Conservation (phyloP, 441 rosid species). For the Adansonia gregorii region DNA sequence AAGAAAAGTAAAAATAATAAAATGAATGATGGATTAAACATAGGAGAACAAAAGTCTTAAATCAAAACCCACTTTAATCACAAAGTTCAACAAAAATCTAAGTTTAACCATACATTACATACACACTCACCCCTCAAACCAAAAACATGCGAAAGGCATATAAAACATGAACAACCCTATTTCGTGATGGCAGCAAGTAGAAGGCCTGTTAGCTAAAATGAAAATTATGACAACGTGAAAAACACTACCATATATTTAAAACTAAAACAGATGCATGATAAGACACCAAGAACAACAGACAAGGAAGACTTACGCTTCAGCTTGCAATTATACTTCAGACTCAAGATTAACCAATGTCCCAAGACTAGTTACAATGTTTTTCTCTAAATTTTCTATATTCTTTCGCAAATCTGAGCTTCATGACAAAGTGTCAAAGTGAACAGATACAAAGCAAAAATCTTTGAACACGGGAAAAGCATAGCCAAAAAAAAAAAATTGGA, state of each 20-base stretch:
- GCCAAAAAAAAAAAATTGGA: background rate
- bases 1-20: background rate
- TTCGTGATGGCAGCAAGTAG: constrained; percentile 10
- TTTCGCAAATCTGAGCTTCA: constrained; percentile 77
- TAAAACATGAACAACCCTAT: constrained; percentile 1
- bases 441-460: constrained; percentile 15
- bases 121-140: background rate
- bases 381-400: constrained; percentile 72
- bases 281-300: constrained; percentile 25
- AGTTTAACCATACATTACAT: background rate
- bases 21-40: background rate
- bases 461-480: background rate
- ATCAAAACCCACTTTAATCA: constrained; percentile 14
- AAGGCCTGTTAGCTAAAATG: background rate
- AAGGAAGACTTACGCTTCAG: constrained; percentile 70
- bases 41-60: background rate
- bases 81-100: background rate
- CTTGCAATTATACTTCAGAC: constrained; percentile 90
- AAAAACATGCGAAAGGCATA: background rate
- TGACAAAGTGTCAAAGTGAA: constrained; percentile 40
- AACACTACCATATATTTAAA: background rate
- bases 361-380: constrained; percentile 76
- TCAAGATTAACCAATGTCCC: constrained; percentile 89
- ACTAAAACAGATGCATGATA: background rate
- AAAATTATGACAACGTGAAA: constrained; percentile 11